Conservation (phyloP, 2,329 filamentous ascomycete genomes). For the Dothideomycetidae sp. region DNA sequence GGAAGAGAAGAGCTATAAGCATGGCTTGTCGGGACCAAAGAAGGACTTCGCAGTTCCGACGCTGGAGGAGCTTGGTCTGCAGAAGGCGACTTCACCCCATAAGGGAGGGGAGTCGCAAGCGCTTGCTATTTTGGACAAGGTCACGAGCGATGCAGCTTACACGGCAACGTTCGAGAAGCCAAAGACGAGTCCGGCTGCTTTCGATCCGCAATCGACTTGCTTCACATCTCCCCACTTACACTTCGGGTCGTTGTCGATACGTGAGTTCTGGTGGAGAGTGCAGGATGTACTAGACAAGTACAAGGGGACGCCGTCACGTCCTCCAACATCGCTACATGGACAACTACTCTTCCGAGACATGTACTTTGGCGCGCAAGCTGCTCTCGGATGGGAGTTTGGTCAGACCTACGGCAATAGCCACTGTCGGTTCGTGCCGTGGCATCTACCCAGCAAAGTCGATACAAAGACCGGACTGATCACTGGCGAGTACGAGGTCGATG, state of each 20-base stretch:
- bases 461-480: constrained; percentile 36
- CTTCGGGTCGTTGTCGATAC: constrained; percentile 56
- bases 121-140: constrained; percentile 41
- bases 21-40: constrained; percentile 48
- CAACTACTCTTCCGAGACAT: constrained; percentile 68
- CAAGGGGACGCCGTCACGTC: constrained; percentile 41
- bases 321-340: constrained; percentile 56
- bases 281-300: constrained; percentile 47
- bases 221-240: constrained; percentile 60
- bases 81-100: constrained; percentile 50
- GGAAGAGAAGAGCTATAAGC: constrained; percentile 43
- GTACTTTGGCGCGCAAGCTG: constrained; percentile 67
- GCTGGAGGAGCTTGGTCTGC: constrained; percentile 54
- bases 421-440: constrained; percentile 67
- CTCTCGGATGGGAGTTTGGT: constrained; percentile 47
- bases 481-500: constrained; percentile 50
- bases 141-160: constrained; percentile 50
- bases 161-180: constrained; percentile 64
- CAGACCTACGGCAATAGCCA: constrained; percentile 52
- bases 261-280: constrained; percentile 60
- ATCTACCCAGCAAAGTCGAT: constrained; percentile 49
- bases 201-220: constrained; percentile 58
- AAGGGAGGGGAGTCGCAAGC: constrained; percentile 57
- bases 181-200: constrained; percentile 58
- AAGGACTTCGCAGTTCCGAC: constrained; percentile 58